phyloP scores from a whole-genome alignment of 371 early-diverging fungal species.

The Mortierella sp. region DNA sequence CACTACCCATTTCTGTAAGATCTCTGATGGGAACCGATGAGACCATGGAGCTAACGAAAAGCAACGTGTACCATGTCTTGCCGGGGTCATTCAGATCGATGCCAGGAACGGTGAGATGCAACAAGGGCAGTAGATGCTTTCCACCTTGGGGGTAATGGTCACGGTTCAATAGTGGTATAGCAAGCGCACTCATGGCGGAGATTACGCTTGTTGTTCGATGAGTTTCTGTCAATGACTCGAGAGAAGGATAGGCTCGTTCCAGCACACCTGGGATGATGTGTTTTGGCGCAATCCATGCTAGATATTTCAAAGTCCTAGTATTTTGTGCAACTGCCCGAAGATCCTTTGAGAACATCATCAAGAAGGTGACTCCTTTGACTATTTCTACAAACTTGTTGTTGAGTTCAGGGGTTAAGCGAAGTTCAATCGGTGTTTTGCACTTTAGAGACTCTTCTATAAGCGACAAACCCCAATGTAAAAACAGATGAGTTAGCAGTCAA shows the following conservation, averaged over 20 bases:
- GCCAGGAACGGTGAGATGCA: slow-evolving; percentile 86
- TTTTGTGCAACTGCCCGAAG: slow-evolving; percentile 72
- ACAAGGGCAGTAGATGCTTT: slow-evolving; percentile 79
- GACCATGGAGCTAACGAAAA: slow-evolving; percentile 80
- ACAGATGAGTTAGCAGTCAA: neutral
- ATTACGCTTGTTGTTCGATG: slow-evolving; percentile 90
- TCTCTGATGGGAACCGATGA: slow-evolving; percentile 77
- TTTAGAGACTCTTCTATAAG: slow-evolving; percentile 65
- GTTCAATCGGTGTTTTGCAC: slow-evolving; percentile 71
- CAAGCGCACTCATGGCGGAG: slow-evolving; percentile 73
- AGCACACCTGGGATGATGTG: slow-evolving; percentile 86
- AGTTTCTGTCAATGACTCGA: slow-evolving; percentile 90
- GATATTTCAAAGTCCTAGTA: slow-evolving; percentile 76
- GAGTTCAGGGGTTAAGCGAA: slow-evolving; percentile 70
- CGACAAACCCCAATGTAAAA: neutral
- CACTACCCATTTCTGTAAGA: slow-evolving; percentile 57
- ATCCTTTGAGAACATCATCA: slow-evolving; percentile 90
- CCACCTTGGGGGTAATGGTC: slow-evolving; percentile 88
- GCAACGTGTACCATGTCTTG: slow-evolving; percentile 80
- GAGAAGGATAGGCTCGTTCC: slow-evolving; percentile 85
- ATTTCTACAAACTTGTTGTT: slow-evolving; percentile 70
- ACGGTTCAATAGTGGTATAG: slow-evolving; percentile 78
- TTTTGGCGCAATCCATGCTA: slow-evolving; percentile 84
- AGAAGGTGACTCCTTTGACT: slow-evolving; percentile 66
- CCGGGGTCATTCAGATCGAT: slow-evolving; percentile 92